Base-by-base conservation (phyloP, 345 rosid species). In the Salix caprea region DNA sequence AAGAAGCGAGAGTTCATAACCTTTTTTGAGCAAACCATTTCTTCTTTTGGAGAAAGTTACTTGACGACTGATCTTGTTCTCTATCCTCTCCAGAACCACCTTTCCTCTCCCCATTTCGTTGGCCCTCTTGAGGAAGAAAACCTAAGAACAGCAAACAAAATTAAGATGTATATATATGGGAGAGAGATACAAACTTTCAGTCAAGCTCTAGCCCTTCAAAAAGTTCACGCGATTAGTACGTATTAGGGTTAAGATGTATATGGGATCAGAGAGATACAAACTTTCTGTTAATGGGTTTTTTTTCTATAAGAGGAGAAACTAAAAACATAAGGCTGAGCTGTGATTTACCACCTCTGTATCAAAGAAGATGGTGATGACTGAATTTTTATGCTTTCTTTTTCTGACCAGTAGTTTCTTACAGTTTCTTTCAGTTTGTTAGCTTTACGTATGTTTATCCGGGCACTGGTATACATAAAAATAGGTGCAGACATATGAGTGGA, bases 51-150 rank as follows among this genome's bases (percentile, higher is more conserved):
- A 78, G 84, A 86, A 86, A 30, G 79, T 86, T 13, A 78, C 87
- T 76, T 86, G 89, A 21, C 84, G 82, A n/a, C 75, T 86, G 79
- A 80, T 76, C 81, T 84, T 86, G 85, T 82, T 86, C 75, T 79
- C 79, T 69, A 84, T 86, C 50, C 85, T 86, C 82, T 84, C 69
- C 79, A 86, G 8, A 34, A 81, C 84, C 48, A 86, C 81, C 71
- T 84, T 86, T 10, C 89, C 89, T 84, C 89, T 82, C 16, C 89
- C 85, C 89, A 86, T 86, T 21, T 60, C 24, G 32, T 46, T 65
- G 7, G 23, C 56, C 37, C 64, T 39, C 56, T 24, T 11, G 39
- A 32, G 69, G n/a, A 69, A 40, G 14, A 39, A 42, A 64, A 18
- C 68, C 69, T 74, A 76, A 23, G 73, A 39, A 76, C 40, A 42